Conservation (phyloP, 495 filamentous ascomycete species). For the Xylaria longipes region DNA sequence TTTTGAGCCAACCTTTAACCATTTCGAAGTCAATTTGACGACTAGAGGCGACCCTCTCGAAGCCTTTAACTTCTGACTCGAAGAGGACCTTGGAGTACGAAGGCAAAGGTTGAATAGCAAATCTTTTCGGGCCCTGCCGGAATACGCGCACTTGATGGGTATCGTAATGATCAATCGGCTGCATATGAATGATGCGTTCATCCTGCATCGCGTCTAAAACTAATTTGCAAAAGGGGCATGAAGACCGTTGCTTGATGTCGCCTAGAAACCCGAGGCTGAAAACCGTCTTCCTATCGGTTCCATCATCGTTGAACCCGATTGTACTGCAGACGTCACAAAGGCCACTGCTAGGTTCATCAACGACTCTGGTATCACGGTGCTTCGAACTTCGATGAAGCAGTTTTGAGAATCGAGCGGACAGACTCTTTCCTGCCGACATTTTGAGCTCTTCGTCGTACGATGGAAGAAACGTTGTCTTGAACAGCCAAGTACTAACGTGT, state of each 20-base stretch:
- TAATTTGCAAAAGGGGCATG: conserved; percentile 22
- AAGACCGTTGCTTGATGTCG: conserved; percentile 22
- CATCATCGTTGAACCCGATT: conserved; percentile 20
- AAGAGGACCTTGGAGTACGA: conserved; percentile 24
- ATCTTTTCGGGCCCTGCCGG: conserved; percentile 12
- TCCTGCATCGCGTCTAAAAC: conserved; percentile 26
- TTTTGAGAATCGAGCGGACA: conserved; percentile 25
- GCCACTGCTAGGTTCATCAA: not conserved
- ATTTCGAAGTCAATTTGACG: conserved; percentile 22
- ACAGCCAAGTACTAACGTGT: not conserved
- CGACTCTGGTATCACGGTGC: not conserved
- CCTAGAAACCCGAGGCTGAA: conserved; percentile 23
- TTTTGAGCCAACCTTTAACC: conserved; percentile 18
- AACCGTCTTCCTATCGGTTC: not conserved
- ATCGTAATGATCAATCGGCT: conserved; percentile 24
- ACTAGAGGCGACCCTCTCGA: conserved; percentile 7
- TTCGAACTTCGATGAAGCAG: conserved; percentile 21
- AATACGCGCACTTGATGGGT: conserved; percentile 24
- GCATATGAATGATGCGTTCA: conserved; percentile 24
- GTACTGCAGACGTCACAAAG: conserved; percentile 21
- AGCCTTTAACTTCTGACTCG: conserved; percentile 18
- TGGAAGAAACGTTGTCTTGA: not conserved
- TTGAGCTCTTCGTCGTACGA: not conserved
- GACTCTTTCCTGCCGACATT: conserved; percentile 17
- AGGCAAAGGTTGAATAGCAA: conserved; percentile 23